A percentile compares a stretch with the other conserved stretches of the same genome.
phyloP scores from a whole-genome alignment of 1,284 basidiomycete species.

The Rhodotorula sp. region DNA sequence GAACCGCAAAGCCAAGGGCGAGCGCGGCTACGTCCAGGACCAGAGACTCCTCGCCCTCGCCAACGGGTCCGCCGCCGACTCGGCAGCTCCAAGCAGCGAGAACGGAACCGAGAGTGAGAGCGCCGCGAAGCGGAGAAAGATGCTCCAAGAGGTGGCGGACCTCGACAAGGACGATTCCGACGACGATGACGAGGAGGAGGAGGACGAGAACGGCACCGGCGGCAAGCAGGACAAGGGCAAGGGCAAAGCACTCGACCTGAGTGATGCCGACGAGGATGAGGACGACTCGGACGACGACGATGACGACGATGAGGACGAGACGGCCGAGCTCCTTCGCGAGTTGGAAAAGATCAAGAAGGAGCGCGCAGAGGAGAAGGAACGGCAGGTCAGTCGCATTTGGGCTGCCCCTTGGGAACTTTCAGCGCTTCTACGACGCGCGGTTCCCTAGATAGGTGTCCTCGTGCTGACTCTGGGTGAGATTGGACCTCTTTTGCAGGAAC shows the following conservation, averaged over 20 bases:
- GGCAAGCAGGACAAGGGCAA: conserved; percentile 56
- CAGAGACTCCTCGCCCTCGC: conserved; percentile 29
- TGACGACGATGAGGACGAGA: conserved; percentile 82
- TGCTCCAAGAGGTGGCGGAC: conserved; percentile 77
- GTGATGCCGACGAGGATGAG: conserved; percentile 36
- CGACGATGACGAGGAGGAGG: conserved; percentile 49
- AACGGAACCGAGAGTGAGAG: conserved; percentile 61
- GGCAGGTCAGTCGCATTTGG: conserved; percentile 55
- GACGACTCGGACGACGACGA: conserved; percentile 54
- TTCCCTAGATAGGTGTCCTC: too few species aligned
- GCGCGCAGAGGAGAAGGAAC: conserved; percentile 84
- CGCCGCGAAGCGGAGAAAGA: conserved; percentile 69
- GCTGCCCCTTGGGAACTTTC: too few species aligned
- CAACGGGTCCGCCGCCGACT: conserved; percentile 5
- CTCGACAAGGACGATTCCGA: conserved; percentile 63
- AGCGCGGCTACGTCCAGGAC: conserved; percentile 48
- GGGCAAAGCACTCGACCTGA: conserved; percentile 34
- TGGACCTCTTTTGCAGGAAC: too few species aligned
- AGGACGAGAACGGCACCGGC: conserved; percentile 48
- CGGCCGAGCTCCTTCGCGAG: conserved; percentile 85
- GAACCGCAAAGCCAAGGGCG: conserved; percentile 72
- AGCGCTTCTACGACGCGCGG: too few species aligned
- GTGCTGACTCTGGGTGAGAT: too few species aligned
- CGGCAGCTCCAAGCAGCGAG: conserved; percentile 28
- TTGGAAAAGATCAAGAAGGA: conserved; percentile 94